A percentile compares a stretch with the other conserved stretches of the same genome.
These are phyloP conservation scores for Mortierella sp. DNA, from an alignment of 371 early-diverging fungal genomes.

Conservation along the genomic window DNA sequence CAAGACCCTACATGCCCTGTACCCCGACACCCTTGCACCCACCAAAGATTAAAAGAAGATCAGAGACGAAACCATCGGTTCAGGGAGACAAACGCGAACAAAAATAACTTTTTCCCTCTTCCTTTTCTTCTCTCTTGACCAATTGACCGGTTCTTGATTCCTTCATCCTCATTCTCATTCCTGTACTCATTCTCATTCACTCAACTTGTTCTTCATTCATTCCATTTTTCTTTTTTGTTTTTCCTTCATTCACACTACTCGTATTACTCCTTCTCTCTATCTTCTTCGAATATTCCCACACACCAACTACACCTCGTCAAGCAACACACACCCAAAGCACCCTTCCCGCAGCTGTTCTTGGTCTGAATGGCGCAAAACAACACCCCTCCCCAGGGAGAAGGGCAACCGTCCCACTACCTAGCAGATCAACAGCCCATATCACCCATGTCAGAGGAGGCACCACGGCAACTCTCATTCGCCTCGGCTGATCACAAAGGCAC, in stretches of 20 bases:
- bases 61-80: background rate
- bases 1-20: too few species aligned
- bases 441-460: background rate
- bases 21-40: too few species aligned
- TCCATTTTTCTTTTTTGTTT: background rate
- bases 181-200: background rate
- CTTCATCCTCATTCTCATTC: background rate
- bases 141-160: background rate
- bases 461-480: slow-evolving; percentile 22
- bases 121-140: background rate
- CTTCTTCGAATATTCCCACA: background rate
- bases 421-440: background rate
- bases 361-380: background rate
- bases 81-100: background rate
- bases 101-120: background rate
- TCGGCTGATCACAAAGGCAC: background rate
- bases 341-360: too few species aligned
- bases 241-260: slow-evolving; percentile 3
- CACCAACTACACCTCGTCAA: background rate
- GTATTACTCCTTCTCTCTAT: background rate
- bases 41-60: too few species aligned
- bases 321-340: background rate
- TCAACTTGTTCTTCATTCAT: background rate
- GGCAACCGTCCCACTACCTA: background rate
- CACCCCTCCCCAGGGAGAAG: background rate